A percentile compares a stretch with the other conserved stretches of the same genome.
These are phyloP conservation scores for Magnaporthiopsis rhizophila DNA, from an alignment of 2,329 filamentous ascomycete genomes.

Conservation along the genomic window DNA sequence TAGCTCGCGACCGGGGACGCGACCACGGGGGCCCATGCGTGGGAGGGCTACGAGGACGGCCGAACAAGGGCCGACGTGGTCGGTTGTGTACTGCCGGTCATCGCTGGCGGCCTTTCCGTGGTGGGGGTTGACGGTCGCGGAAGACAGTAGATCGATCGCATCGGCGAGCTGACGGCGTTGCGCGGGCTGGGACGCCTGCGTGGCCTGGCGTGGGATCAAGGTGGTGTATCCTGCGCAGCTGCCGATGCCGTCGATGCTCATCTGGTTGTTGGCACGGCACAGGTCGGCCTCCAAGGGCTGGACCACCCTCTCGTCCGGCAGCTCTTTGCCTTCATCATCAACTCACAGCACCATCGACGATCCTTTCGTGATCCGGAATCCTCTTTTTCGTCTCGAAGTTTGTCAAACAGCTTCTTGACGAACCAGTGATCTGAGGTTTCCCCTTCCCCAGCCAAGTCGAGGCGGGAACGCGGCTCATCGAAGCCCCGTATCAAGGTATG, in stretches of 20 bases:
- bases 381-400: background rate
- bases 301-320: background rate
- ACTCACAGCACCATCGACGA: background rate
- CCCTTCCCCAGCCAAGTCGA: background rate
- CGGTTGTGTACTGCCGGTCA: background rate
- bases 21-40: constrained; percentile 18
- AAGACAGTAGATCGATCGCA: too few relatives aligned
- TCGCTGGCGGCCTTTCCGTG: constrained; percentile 1
- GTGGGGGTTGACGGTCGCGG: background rate
- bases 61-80: constrained; percentile 16
- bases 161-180: background rate
- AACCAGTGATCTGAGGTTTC: background rate
- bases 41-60: constrained; percentile 23
- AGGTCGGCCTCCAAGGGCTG: background rate
- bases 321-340: background rate
- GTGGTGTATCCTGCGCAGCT: background rate
- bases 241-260: background rate
- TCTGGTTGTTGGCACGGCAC: background rate
- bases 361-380: background rate
- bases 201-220: background rate
- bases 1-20: constrained; percentile 12
- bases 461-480: background rate
- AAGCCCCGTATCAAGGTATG: background rate
- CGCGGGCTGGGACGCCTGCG: background rate
- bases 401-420: background rate